These are phyloP conservation scores for Ettlia oleoabundans DNA, from an alignment of 139 green algal species.

Conservation along the genomic window DNA sequence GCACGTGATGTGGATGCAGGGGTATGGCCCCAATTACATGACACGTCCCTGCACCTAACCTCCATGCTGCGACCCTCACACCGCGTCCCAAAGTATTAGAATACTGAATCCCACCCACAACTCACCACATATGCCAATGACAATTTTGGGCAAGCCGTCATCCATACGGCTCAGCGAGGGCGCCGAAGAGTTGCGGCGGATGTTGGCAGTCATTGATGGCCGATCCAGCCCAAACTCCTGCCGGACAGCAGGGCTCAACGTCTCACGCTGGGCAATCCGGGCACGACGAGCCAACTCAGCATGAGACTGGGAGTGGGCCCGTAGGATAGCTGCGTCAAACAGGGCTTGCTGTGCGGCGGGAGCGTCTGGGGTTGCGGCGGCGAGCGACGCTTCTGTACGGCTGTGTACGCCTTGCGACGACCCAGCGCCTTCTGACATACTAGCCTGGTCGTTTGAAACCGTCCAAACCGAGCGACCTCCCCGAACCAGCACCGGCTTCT, in stretches of 20 bases:
- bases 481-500: too few relatives aligned
- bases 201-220: background rate
- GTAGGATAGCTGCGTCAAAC: background rate
- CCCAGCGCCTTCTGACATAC: background rate
- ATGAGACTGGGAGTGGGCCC: background rate
- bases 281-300: constrained; percentile 17
- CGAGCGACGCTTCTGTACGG: background rate
- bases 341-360: background rate
- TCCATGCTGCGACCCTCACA: too few relatives aligned
- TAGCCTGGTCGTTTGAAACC: too few relatives aligned
- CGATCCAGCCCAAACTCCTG: constrained; percentile 5
- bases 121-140: constrained; percentile 45
- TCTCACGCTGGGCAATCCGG: constrained; percentile 6
- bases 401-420: background rate
- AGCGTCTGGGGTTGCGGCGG: background rate
- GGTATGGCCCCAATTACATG: too few relatives aligned
- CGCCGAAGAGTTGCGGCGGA: constrained; percentile 34
- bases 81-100: too few relatives aligned
- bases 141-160: constrained; percentile 42
- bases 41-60: too few relatives aligned
- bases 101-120: too few relatives aligned
- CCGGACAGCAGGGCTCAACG: constrained; percentile 5
- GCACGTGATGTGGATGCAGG: too few relatives aligned
- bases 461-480: too few relatives aligned
- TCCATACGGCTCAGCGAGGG: constrained; percentile 25